Base-by-base conservation (phyloP, 441 rosid genomes). In the Syzygium syzygioides region DNA sequence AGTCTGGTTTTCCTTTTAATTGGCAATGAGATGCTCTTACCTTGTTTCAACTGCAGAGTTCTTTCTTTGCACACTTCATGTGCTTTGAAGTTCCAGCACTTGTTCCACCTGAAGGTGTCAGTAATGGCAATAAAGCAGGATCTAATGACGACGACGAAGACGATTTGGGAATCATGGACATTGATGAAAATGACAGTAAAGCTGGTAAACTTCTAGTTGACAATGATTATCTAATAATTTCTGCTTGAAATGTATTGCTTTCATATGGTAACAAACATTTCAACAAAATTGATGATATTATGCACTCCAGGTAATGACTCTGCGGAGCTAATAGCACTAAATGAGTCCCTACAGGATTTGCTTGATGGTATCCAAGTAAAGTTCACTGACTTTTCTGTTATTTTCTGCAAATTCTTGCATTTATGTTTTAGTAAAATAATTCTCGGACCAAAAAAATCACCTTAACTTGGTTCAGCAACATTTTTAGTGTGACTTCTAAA, bases 21-120 rank as follows among this genome's bases (percentile, higher is more conserved):
- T 86, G 64, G 45, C 68, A 55, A 55, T 56, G 60, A 26, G 37
- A 56, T 64, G 59, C 89, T 88, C 79, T 68, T 86, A 37, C 50
- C 48, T 91, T 92, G 88, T 90, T 90, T 90, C 88, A 90, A 87
- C 89, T 88, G 94, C 96, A 98, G 99, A 98, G 99, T 93, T 97
- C 99, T 85, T 98, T 97, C 91, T 97, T 97, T 91, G 99, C 99
- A 64, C 99, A 97, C 92, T 96, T 96, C 92, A 97, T 98, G 99
- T 98, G 99, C 96, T 98, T 96, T 89, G 99, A 98, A 92, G 99
- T 98, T 89, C 98, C 99, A 89, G 97, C 98, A 83, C 98, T 98
- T 92, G 99, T 94, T 90, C 99, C 99, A 53, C 98, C 97, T 54
- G 98, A 96, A 92, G 96, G 97, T 88, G 85, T 90, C 86, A 94